These are phyloP conservation scores for Phyllosticta citriasiana DNA, from an alignment of 2,329 filamentous ascomycete genomes.

Conservation along the genomic window DNA sequence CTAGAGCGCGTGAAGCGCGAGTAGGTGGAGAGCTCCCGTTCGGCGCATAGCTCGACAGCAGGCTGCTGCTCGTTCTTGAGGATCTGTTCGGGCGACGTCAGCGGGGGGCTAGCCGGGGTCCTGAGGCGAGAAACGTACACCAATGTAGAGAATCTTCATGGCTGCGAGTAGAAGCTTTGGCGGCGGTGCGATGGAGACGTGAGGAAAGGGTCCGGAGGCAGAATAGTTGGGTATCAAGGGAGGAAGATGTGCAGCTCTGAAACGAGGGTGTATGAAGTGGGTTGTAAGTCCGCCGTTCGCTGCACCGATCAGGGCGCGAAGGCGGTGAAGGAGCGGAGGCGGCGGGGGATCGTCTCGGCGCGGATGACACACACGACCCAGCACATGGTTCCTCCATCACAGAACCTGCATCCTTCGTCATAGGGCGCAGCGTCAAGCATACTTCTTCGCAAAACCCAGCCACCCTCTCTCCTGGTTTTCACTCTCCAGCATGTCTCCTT, in stretches of 20 bases:
- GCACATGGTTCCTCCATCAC: not conserved
- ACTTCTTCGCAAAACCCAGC: not conserved
- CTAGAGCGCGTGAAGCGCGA: constrained; percentile 68
- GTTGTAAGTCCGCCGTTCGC: not conserved
- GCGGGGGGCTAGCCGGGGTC: constrained; percentile 12
- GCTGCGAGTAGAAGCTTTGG: constrained; percentile 23
- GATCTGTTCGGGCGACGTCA: constrained; percentile 45
- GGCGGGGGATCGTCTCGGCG: not conserved
- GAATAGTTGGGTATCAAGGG: not conserved
- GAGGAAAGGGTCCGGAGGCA: not conserved
- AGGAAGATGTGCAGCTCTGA: constrained; percentile 9
- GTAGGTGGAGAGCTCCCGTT: constrained; percentile 69
- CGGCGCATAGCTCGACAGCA: constrained; percentile 63
- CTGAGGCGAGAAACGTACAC: constrained; percentile 46
- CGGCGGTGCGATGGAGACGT: not conserved
- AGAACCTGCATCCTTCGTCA: not conserved
- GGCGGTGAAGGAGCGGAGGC: not conserved
- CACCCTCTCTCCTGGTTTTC: not conserved
- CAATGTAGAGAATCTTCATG: constrained; percentile 86
- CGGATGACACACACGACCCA: not conserved
- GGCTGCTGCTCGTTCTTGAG: constrained; percentile 71
- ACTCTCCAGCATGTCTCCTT: constrained; percentile 25
- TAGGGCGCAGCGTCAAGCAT: too few relatives aligned
- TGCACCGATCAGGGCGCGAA: not conserved
- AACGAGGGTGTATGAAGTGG: constrained; percentile 4